Base-by-base conservation (phyloP, 176 grass and related monocot genomes). In the Hordeum marinum region DNA sequence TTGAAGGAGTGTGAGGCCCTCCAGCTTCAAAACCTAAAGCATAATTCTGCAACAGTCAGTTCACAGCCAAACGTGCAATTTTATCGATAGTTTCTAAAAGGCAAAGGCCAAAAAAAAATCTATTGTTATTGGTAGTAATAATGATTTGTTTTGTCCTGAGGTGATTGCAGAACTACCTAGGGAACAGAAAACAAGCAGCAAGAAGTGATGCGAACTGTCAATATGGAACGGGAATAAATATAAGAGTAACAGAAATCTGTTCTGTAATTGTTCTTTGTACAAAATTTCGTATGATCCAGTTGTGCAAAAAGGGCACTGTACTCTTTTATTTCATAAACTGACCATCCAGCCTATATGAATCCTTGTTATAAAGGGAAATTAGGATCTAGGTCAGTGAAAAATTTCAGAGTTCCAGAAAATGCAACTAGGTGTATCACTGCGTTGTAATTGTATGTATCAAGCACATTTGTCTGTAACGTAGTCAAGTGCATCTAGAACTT, bases 11-110 rank as follows among this genome's bases (percentile, higher is more conserved):
- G 23, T 91, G 78, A 23, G 42, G 57, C 10, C 95, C 95, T 86
- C 95, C 92, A 76, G 90, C 88, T 91, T 98, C 95, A 82, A 98
- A 98, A 39, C 95, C 95, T 98, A 68, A 61, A 81, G 34, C 48
- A 77, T 40, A 84, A 25, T 41, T 81, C 21, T 3, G 17, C 48
- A 69, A 66, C 62, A 68, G 12, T 21, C 75, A 66, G 11, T 81
- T 24, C 24, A 55, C 9, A 8, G 67, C 23, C 41, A 67, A 35
- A 69, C 10, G 7, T 46, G 26, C 63, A 89, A 63, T 41, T 32
- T 7, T 41, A 60, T 61, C 58, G 12, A 35, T 18, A 11, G n/a
- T 4, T 80, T 80, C 23, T 59, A 60, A 43, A 68, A 60, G 5
- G 10, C 31, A 46, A 43, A 46, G 17, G 6, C 1, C 27, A 32